phyloP scores from a whole-genome alignment of 2,329 filamentous ascomycete genomes.

The Rutstroemia sp. region DNA sequence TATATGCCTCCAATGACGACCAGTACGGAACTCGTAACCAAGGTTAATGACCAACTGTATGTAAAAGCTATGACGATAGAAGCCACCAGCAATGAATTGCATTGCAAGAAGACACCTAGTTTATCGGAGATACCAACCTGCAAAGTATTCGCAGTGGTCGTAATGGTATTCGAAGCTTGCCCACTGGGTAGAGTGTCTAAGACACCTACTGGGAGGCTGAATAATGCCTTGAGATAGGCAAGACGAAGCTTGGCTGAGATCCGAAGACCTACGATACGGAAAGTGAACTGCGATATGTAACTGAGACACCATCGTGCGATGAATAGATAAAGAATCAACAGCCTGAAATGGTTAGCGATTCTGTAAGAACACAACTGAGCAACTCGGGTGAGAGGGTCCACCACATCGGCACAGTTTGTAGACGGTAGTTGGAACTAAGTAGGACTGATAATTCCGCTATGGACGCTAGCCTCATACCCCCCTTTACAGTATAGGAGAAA shows the following conservation, averaged over 20 bases:
- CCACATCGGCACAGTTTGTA: neutral
- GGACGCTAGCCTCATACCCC: too few relatives aligned
- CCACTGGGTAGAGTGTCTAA: slow-evolving; percentile 56
- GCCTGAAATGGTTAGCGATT: slow-evolving; percentile 29
- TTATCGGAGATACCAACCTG: slow-evolving; percentile 60
- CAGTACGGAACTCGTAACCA: slow-evolving; percentile 50
- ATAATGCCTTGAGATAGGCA: slow-evolving; percentile 56
- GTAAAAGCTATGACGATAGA: slow-evolving; percentile 48
- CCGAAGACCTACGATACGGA: slow-evolving; percentile 55
- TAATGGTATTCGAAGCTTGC: slow-evolving; percentile 39
- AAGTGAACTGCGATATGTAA: slow-evolving; percentile 55
- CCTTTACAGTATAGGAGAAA: neutral
- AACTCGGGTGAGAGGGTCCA: neutral
- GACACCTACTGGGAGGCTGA: slow-evolving; percentile 59
- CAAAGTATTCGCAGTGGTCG: slow-evolving; percentile 57
- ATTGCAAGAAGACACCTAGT: slow-evolving; percentile 52
- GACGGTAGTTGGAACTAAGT: neutral
- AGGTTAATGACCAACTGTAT: slow-evolving; percentile 51
- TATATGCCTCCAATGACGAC: slow-evolving; percentile 47
- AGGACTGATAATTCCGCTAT: too few relatives aligned
- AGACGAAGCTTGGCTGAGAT: slow-evolving; percentile 55
- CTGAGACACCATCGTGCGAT: slow-evolving; percentile 55
- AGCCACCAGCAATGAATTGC: slow-evolving; percentile 42
- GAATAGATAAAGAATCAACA: slow-evolving; percentile 67
- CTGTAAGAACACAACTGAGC: neutral